Evolutionary conservation across 352 stramenopile genomes (phyloP).

Genomic region (Phytophthora syringae): DNA sequence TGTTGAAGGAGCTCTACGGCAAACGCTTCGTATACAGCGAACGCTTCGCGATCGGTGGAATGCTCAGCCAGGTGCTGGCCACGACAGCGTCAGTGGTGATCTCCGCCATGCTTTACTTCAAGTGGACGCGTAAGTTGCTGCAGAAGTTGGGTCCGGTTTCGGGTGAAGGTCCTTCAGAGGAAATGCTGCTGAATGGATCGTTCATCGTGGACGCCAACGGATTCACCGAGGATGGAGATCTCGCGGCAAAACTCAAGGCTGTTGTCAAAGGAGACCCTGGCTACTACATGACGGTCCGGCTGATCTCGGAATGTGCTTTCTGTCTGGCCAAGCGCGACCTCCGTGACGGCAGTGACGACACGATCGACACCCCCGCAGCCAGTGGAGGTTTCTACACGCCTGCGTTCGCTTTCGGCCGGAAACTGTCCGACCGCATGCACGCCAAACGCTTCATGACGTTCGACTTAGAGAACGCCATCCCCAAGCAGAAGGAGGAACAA

Average conservation of each 20-base stretch:
- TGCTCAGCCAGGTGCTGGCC: constrained; percentile 36
- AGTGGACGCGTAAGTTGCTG: constrained; percentile 59
- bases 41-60: constrained; percentile 37
- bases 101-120: constrained; percentile 43
- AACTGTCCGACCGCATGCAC: constrained; percentile 42
- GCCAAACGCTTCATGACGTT: constrained; percentile 48
- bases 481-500: constrained; percentile 2
- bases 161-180: constrained; percentile 71
- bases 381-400: constrained; percentile 50
- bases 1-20: constrained; percentile 62
- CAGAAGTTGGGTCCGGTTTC: constrained; percentile 63
- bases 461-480: constrained; percentile 21
- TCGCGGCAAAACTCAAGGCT: constrained; percentile 28
- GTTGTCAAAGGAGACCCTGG: constrained; percentile 39
- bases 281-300: constrained; percentile 49
- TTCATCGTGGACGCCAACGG: constrained; percentile 57
- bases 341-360: constrained; percentile 15
- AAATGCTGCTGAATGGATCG: constrained; percentile 70
- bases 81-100: constrained; percentile 38
- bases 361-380: constrained; percentile 18
- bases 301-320: constrained; percentile 50
- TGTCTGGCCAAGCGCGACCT: constrained; percentile 43
- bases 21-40: constrained; percentile 58
- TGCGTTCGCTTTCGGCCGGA: constrained; percentile 45
- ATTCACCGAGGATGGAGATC: constrained; percentile 37